These are phyloP conservation scores for Kodamaea leandrae DNA, from an alignment of 805 yeast species.

Conservation along the genomic window DNA sequence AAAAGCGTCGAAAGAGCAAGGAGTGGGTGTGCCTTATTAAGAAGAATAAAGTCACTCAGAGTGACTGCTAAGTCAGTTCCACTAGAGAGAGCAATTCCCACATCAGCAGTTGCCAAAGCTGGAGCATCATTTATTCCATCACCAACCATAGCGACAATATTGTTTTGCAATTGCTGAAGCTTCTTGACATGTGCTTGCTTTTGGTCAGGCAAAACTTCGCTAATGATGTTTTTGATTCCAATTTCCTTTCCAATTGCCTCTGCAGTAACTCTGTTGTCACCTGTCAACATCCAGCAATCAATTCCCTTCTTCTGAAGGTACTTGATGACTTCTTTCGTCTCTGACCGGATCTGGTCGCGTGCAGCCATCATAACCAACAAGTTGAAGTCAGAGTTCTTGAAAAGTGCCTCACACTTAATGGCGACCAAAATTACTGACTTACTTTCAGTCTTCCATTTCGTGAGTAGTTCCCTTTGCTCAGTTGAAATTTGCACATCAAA, in stretches of 20 bases:
- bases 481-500: constrained; percentile 37
- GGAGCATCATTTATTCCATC: constrained; percentile 87
- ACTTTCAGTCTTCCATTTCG: constrained; percentile 59
- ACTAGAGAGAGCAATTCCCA: constrained; percentile 73
- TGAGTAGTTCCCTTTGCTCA: constrained; percentile 34
- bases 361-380: constrained; percentile 53
- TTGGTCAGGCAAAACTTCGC: constrained; percentile 72
- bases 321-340: constrained; percentile 50
- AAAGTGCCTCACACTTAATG: constrained; percentile 27
- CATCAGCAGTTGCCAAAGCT: constrained; percentile 69
- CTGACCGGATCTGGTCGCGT: constrained; percentile 59
- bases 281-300: constrained; percentile 73
- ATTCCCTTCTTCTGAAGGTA: constrained; percentile 40
- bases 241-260: constrained; percentile 61
- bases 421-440: constrained; percentile 64
- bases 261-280: constrained; percentile 69
- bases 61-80: constrained; percentile 77
- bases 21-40: constrained; percentile 52
- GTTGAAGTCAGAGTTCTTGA: constrained; percentile 29
- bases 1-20: constrained; percentile 54
- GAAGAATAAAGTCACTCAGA: constrained; percentile 69
- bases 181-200: constrained; percentile 59
- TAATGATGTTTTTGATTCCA: constrained; percentile 59
- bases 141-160: constrained; percentile 66
- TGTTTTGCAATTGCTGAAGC: constrained; percentile 42